Conservation (phyloP, 129 eudicot species). For the Chrysanthemum makinoi region DNA sequence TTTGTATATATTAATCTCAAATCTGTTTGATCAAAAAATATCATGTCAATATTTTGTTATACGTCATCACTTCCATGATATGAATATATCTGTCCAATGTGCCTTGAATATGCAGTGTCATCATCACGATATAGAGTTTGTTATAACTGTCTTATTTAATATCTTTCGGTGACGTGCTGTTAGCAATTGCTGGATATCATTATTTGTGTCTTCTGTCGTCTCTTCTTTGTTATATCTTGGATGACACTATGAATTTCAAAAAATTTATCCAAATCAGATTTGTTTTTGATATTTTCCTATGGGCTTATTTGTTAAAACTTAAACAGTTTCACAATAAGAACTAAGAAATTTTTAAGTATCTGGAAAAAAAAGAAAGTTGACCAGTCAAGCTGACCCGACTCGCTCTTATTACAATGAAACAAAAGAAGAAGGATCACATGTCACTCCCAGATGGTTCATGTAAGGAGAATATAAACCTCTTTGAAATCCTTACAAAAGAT, state of each 20-base stretch:
- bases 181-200: background rate
- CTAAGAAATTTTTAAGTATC: too few species aligned
- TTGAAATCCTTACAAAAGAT: background rate
- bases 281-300: background rate
- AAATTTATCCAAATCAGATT: background rate
- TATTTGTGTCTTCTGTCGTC: background rate
- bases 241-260: background rate
- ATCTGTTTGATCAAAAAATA: too few species aligned
- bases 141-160: background rate
- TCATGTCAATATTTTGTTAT: too few species aligned
- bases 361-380: too few species aligned
- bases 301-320: background rate
- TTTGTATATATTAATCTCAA: too few species aligned
- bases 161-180: background rate
- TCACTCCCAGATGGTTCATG: slow-evolving; percentile 1
- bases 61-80: too few species aligned
- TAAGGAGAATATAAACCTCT: slow-evolving; percentile 22
- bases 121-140: background rate
- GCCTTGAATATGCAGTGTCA: background rate
- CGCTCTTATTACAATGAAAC: slow-evolving; percentile 18
- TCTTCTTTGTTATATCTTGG: background rate
- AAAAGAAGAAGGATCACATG: slow-evolving; percentile 17
- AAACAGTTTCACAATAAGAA: too few species aligned
- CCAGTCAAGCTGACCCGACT: background rate
- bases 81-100: too few species aligned